These are phyloP conservation scores for Chytridium lagenaria DNA, from an alignment of 371 early-diverging fungal genomes.

Conservation along the genomic window DNA sequence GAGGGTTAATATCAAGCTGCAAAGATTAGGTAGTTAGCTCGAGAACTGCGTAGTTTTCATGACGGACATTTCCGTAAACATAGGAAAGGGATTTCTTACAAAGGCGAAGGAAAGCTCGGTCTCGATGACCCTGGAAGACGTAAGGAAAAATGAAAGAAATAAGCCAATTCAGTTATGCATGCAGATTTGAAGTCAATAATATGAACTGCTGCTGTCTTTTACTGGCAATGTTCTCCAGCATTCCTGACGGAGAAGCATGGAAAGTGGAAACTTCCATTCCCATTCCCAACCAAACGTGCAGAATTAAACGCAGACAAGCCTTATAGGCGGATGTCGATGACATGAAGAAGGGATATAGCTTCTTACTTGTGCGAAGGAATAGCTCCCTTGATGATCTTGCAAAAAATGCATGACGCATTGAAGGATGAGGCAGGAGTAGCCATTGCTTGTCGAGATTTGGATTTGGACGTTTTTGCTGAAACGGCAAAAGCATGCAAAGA, in stretches of 20 bases:
- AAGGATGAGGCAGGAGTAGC: not conserved
- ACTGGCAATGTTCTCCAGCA: too few species aligned
- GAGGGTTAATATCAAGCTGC: constrained; percentile 51
- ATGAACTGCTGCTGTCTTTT: too few species aligned
- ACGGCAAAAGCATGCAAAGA: not conserved
- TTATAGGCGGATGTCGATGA: not conserved
- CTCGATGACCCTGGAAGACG: constrained; percentile 70
- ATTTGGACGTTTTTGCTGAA: not conserved
- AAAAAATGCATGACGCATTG: constrained; percentile 78
- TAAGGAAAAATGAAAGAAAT: too few species aligned
- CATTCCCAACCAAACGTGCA: too few species aligned
- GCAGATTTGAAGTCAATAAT: too few species aligned
- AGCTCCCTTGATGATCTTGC: constrained; percentile 85
- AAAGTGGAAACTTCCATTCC: not conserved
- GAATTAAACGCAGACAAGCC: too few species aligned
- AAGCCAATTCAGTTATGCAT: too few species aligned
- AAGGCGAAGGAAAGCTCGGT: constrained; percentile 72
- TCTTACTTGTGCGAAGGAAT: constrained; percentile 74
- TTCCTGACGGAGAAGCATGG: not conserved
- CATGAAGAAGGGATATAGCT: not conserved
- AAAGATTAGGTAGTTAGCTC: not conserved
- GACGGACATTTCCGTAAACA: too few species aligned
- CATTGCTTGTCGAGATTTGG: not conserved
- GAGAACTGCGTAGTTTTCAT: too few species aligned
- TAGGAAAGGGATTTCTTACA: too few species aligned